Evolutionary conservation across 495 filamentous ascomycete genomes (phyloP), one percentile per base, ranked within the genome.

Genomic region (Xylaria sp.): DNA sequence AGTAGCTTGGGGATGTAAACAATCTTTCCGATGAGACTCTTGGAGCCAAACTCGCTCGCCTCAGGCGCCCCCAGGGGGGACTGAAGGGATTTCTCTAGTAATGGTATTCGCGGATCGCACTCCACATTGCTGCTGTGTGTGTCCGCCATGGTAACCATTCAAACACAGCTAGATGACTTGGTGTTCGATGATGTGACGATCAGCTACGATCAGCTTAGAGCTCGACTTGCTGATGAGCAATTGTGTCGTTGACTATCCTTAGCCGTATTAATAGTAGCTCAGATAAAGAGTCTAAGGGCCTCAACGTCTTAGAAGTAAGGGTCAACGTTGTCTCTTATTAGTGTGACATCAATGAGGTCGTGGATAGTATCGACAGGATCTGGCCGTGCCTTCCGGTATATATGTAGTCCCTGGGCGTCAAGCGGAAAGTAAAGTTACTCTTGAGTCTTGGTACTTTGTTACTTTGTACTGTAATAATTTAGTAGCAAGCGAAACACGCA

Each of bases 11-110:
- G 67, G 5, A 69, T 40, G 57, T 69, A 69, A 17, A 33, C 67
- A 21, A 69, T 61, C 33, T 62, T 52, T 41, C 57, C 67, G 5
- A 69, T n/a, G 29, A 41, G 31, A 43, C 67, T 53, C 44, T 53
- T 69, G 31, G 67, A 69, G 44, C 67, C 67, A 43, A 69, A 69
- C 35, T 69, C 58, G 67, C 67, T 69, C 33, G 11, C 29, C 31
- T 69, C 67, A 9, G 31, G 1, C 5, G 29, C 21, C 26, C 43
- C 57, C 4, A 53, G n/a, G 17, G 24, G 31, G 8, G 41, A 6
- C 44, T 62, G 41, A 15, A 57, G n/a, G 6, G 57, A 52, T 61
- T 69, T 69, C 57, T 69, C 67, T 19, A 69, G 55, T 12, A 69
- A 33, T 50, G 57, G 67, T 11, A 40, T 68, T 50, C 35, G 50